Conservation (phyloP, 495 filamentous ascomycete genomes). For the Xylaria curta region DNA sequence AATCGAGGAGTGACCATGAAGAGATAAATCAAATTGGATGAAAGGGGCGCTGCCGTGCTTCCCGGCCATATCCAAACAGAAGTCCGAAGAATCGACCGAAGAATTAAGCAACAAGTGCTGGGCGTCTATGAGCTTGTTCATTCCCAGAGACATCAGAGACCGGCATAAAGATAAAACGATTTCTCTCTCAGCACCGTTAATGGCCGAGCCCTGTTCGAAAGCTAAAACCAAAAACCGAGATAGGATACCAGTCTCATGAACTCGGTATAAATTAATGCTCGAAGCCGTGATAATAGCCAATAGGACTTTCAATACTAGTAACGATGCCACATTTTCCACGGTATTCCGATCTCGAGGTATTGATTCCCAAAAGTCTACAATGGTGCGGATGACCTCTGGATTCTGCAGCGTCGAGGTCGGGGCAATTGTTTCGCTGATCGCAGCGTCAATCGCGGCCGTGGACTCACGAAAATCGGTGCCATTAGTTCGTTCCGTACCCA, state of each 20-base stretch:
- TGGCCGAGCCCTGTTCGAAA: conserved; percentile 56
- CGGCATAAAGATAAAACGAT: conserved; percentile 66
- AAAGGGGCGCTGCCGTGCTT: conserved; percentile 77
- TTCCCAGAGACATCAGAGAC: conserved; percentile 68
- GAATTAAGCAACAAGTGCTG: conserved; percentile 72
- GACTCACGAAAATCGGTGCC: conserved; percentile 27
- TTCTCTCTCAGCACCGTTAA: conserved; percentile 58
- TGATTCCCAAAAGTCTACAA: conserved; percentile 70
- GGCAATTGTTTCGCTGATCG: conserved; percentile 55
- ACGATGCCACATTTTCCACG: conserved; percentile 56
- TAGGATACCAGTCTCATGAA: conserved; percentile 80
- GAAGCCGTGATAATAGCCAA: conserved; percentile 62
- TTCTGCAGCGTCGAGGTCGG: conserved; percentile 65
- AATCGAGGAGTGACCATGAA: conserved; percentile 85
- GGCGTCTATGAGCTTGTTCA: conserved; percentile 78
- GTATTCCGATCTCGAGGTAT: conserved; percentile 54
- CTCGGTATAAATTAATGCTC: conserved; percentile 73
- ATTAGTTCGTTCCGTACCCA: background rate
- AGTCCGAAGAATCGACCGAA: conserved; percentile 67
- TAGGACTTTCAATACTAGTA: conserved; percentile 65
- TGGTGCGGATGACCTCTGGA: conserved; percentile 67
- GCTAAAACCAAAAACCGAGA: conserved; percentile 72
- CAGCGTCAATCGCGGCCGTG: conserved; percentile 47
- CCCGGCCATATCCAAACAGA: conserved; percentile 75
- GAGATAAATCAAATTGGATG: conserved; percentile 91